phyloP scores from a whole-genome alignment of 78 protist genomes.

The Pelomyxa schiedti region DNA sequence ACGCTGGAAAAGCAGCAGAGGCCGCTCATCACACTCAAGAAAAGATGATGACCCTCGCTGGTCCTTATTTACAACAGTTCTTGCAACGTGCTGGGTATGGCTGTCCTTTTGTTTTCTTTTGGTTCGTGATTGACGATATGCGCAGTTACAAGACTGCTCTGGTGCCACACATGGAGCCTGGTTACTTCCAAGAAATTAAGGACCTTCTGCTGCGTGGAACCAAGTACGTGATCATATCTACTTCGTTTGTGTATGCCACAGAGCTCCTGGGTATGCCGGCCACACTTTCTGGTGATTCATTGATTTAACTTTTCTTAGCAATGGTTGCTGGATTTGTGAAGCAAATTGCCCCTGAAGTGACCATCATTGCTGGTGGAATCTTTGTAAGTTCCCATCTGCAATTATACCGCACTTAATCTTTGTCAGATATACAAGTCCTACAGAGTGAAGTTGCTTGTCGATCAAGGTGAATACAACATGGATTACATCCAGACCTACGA shows the following conservation, averaged over 20 bases:
- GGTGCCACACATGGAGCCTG: background rate
- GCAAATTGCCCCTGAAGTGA: background rate
- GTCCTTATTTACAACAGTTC: background rate
- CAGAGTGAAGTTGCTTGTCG: background rate
- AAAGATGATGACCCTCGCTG: background rate
- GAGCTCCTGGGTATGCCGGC: background rate
- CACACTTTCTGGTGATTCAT: too few species aligned
- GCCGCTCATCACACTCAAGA: background rate
- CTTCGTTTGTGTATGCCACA: background rate
- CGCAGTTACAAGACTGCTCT: background rate
- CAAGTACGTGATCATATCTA: background rate
- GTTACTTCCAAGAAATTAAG: background rate
- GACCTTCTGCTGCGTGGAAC: background rate
- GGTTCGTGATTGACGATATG: background rate
- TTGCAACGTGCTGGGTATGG: background rate
- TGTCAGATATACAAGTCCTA: background rate
- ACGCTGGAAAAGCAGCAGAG: background rate
- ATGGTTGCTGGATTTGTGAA: background rate
- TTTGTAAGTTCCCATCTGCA: too few species aligned
- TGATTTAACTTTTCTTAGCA: too few species aligned
- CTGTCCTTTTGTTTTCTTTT: background rate
- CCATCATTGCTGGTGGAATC: background rate
- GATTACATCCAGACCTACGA: background rate
- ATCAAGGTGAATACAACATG: background rate
- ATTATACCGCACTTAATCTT: too few species aligned